Percentiles rank a stretch among this genome's conserved stretches.
Evolutionary conservation across 164 flowering plant genomes (phyloP).

Genomic region (Vitis rotundifolia): DNA sequence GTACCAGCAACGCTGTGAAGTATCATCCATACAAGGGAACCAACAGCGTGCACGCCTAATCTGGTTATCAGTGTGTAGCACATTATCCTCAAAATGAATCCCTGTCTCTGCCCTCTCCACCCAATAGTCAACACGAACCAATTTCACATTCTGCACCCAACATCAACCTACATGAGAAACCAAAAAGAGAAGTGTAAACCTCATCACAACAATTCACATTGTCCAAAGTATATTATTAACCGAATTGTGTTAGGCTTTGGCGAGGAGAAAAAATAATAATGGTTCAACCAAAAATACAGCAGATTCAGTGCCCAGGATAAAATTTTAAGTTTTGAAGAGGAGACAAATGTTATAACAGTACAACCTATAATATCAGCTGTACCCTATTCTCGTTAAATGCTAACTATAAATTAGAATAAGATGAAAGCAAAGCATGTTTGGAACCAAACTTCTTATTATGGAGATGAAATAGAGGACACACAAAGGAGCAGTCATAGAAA

Average conservation of each 20-base stretch:
- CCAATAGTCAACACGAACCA: slow-evolving; percentile 84
- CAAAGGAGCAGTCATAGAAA: no score
- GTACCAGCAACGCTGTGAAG: slow-evolving; percentile 81
- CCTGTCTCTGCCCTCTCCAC: slow-evolving; percentile 85
- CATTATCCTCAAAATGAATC: slow-evolving; percentile 64
- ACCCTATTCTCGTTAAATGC: no score
- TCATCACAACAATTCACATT: slow-evolving; percentile 13
- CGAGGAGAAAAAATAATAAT: neutral
- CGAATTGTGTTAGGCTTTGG: neutral
- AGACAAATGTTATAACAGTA: neutral
- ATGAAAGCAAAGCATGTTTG: no score
- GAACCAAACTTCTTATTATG: no score
- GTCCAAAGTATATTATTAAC: neutral
- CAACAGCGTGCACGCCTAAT: slow-evolving; percentile 92
- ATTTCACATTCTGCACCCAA: slow-evolving; percentile 86
- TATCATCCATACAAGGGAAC: slow-evolving; percentile 92
- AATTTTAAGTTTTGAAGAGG: no score
- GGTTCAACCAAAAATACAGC: neutral
- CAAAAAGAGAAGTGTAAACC: slow-evolving; percentile 20
- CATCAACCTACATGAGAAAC: slow-evolving; percentile 57
- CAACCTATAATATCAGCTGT: no score
- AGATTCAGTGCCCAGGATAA: neutral
- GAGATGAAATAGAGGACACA: no score
- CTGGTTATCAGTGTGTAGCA: slow-evolving; percentile 84
- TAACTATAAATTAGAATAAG: no score